Evolutionary conservation across 441 rosid genomes (phyloP).

Genomic region (Aleurites moluccanus): DNA sequence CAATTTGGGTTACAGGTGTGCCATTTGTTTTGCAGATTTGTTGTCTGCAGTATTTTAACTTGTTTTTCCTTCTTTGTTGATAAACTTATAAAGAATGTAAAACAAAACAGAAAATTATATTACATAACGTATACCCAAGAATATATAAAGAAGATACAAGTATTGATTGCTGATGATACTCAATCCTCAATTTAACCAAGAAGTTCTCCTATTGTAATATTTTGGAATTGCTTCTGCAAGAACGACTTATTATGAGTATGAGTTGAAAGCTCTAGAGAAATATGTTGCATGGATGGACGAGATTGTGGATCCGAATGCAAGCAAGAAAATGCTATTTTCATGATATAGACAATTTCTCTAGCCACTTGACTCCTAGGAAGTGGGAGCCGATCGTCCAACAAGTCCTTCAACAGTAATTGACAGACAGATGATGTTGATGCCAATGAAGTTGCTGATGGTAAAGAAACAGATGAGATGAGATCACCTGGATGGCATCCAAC

Average conservation of each 20-base stretch:
- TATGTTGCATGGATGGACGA: background rate
- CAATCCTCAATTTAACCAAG: background rate
- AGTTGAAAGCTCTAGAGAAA: background rate
- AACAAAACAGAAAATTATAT: too few species aligned
- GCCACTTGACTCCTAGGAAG: background rate
- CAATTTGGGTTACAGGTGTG: too few species aligned
- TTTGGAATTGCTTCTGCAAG: background rate
- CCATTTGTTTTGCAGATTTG: too few species aligned
- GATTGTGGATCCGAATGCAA: background rate
- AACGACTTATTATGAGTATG: background rate
- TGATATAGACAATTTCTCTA: background rate
- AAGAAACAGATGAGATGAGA: background rate
- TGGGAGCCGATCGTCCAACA: background rate
- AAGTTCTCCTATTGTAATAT: background rate
- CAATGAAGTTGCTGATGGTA: too few species aligned
- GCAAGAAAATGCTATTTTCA: background rate
- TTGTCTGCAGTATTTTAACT: too few species aligned
- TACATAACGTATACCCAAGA: too few species aligned
- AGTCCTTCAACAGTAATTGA: background rate
- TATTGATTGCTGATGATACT: too few species aligned
- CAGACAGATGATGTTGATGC: background rate
- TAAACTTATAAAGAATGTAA: too few species aligned
- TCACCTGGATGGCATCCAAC: background rate
- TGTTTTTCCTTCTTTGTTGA: too few species aligned
- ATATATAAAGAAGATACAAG: too few species aligned